A percentile compares a stretch with the other conserved stretches of the same genome.
Evolutionary conservation across 1,284 basidiomycete genomes (phyloP).

Genomic region (Rhodotorula sp.): DNA sequence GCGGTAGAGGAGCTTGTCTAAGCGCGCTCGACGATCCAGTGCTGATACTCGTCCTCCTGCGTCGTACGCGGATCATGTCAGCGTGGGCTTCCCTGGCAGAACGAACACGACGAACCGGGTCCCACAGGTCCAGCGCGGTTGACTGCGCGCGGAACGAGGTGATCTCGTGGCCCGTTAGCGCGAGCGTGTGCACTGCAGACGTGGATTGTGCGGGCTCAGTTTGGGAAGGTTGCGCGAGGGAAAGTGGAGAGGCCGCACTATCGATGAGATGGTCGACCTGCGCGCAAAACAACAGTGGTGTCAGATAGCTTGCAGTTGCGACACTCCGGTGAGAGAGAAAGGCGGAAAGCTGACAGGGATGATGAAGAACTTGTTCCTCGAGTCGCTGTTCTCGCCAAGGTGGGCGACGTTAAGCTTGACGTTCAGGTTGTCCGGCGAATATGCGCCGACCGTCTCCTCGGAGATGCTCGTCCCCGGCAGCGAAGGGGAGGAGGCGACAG

Average conservation of each 20-base stretch:
- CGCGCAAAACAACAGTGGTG: too few species aligned
- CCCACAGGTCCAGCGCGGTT: conserved; percentile 10
- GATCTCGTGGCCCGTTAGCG: conserved; percentile 15
- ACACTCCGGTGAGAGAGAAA: too few species aligned
- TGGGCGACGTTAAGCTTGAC: too few species aligned
- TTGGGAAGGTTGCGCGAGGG: background rate
- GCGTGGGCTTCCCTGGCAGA: background rate
- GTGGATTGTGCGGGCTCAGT: background rate
- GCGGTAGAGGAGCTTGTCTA: too few species aligned
- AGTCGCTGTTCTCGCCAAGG: too few species aligned
- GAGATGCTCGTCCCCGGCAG: too few species aligned
- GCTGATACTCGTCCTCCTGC: conserved; percentile 1
- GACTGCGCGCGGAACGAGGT: conserved; percentile 8
- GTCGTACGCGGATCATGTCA: background rate
- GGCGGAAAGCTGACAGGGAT: too few species aligned
- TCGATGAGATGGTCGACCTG: conserved; percentile 26
- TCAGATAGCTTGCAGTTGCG: too few species aligned
- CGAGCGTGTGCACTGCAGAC: conserved; percentile 11
- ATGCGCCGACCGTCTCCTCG: too few species aligned
- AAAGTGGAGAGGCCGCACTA: background rate
- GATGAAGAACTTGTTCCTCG: too few species aligned
- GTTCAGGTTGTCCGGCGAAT: too few species aligned
- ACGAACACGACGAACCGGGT: background rate
- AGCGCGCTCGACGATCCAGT: conserved; percentile 1
- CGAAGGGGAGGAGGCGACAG: too few species aligned